These are phyloP conservation scores for Aspergillus sp. DNA, from an alignment of 2,329 filamentous ascomycete species.

Conservation along the genomic window DNA sequence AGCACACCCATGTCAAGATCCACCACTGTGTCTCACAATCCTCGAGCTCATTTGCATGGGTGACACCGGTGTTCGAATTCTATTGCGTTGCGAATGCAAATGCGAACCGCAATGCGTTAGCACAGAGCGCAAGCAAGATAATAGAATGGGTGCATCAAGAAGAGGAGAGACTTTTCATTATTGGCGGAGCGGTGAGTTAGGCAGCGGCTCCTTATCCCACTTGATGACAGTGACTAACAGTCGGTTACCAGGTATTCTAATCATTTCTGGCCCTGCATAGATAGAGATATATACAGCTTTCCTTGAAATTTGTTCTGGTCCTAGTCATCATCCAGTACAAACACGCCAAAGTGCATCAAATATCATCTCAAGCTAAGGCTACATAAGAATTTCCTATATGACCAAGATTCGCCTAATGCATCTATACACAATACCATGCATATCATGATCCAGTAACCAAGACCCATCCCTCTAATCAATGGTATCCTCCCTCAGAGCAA, in stretches of 20 bases:
- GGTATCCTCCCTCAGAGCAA: conserved; percentile 72
- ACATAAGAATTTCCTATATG: background rate
- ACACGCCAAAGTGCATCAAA: too few species aligned
- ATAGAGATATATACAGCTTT: background rate
- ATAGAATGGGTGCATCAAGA: conserved; percentile 90
- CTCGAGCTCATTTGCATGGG: conserved; percentile 82
- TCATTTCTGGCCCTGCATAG: background rate
- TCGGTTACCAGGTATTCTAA: conserved; percentile 14
- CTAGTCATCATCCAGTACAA: background rate
- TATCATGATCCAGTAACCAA: background rate
- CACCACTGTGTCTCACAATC: conserved; percentile 76
- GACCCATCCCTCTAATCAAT: conserved; percentile 49
- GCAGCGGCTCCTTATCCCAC: too few species aligned
- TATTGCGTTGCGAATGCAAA: conserved; percentile 88
- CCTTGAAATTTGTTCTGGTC: background rate
- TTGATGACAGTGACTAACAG: background rate
- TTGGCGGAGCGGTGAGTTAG: conserved; percentile 79
- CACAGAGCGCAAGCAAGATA: conserved; percentile 83
- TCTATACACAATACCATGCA: background rate
- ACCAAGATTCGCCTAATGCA: background rate
- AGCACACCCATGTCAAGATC: conserved; percentile 81
- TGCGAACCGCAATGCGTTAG: conserved; percentile 64
- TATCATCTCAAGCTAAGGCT: too few species aligned
- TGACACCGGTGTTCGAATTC: conserved; percentile 86
- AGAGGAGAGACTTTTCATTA: conserved; percentile 93